Percentiles rank a stretch among this genome's conserved stretches.
phyloP scores from a whole-genome alignment of 768 basidiomycete genomes.

The Xerocomus potaroensis region DNA sequence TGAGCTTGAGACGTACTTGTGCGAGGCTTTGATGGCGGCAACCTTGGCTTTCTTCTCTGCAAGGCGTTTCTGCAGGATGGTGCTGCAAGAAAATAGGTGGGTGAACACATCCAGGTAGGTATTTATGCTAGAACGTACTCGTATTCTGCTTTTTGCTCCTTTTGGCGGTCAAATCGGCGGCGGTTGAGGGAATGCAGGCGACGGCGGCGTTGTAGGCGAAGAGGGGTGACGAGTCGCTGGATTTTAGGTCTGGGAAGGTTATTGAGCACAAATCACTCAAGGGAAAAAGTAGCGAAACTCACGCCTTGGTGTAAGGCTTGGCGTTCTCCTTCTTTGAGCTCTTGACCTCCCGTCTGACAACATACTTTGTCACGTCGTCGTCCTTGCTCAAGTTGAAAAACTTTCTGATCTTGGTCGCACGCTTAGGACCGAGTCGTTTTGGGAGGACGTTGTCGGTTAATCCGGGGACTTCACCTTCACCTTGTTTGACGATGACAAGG shows the following conservation, averaged over 20 bases:
- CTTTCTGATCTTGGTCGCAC: slow-evolving; percentile 92
- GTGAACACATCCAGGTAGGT: not conserved
- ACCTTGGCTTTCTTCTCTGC: slow-evolving; percentile 92
- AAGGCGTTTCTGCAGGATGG: slow-evolving; percentile 80
- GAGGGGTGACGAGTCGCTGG: slow-evolving; percentile 91
- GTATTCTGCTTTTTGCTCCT: slow-evolving; percentile 94
- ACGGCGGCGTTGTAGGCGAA: slow-evolving; percentile 94
- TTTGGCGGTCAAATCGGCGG: slow-evolving; percentile 84
- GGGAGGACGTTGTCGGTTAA: slow-evolving; percentile 90
- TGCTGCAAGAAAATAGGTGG: slow-evolving; percentile 32
- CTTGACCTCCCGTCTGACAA: slow-evolving; percentile 87
- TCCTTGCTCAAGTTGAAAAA: slow-evolving; percentile 99
- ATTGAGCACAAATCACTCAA: not conserved
- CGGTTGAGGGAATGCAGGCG: slow-evolving; percentile 87
- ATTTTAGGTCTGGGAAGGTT: slow-evolving; percentile 74
- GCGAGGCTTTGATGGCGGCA: slow-evolving; percentile 82
- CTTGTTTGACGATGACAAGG: slow-evolving; percentile 94
- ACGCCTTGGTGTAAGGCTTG: slow-evolving; percentile 98
- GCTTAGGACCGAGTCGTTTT: slow-evolving; percentile 95
- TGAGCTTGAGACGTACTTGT: slow-evolving; percentile 45
- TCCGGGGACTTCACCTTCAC: slow-evolving; percentile 84
- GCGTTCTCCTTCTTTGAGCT: slow-evolving; percentile 83
- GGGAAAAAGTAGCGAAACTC: slow-evolving; percentile 33
- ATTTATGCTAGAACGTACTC: slow-evolving; percentile 46
- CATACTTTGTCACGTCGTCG: slow-evolving; percentile 98